A percentile compares a stretch with the other conserved stretches of the same genome.
These are phyloP conservation scores for Areca catechu DNA, from an alignment of 176 grass and related monocot species.

Conservation along the genomic window DNA sequence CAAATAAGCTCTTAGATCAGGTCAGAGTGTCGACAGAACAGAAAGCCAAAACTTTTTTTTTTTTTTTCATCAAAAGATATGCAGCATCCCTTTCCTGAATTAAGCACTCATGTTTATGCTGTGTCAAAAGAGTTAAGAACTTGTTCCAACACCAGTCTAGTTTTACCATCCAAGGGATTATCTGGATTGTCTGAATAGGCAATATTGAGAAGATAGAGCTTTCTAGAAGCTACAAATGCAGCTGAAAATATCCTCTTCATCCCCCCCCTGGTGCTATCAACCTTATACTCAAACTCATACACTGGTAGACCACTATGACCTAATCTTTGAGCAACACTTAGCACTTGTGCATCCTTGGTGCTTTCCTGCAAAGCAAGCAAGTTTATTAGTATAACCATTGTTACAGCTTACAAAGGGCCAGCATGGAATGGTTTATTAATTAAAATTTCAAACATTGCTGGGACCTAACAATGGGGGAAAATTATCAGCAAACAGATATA, in stretches of 20 bases:
- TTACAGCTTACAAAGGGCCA: no score
- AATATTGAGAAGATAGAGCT: conserved; percentile 88
- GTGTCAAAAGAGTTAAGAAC: conserved; percentile 90
- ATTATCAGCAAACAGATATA: no score
- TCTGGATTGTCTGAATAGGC: conserved; percentile 52
- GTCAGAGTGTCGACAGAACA: no score
- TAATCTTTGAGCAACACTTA: conserved; percentile 51
- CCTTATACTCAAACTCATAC: conserved; percentile 73
- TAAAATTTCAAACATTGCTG: no score
- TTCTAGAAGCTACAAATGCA: conserved; percentile 70
- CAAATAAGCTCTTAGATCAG: no score
- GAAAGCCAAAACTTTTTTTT: no score
- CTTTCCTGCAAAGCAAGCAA: conserved; percentile 55
- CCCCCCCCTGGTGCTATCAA: conserved; percentile 88
- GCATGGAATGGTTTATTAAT: no score
- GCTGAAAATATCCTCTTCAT: conserved; percentile 74
- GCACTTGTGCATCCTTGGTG: conserved; percentile 55
- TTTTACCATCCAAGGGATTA: conserved; percentile 49
- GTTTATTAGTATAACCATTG: conserved; percentile 7
- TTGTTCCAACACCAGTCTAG: conserved; percentile 61
- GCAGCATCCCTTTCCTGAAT: no score
- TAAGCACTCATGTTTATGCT: conserved; percentile 18
- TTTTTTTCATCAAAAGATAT: no score
- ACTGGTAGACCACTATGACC: conserved; percentile 40
- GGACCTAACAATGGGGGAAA: no score